Percentiles rank a stretch among this genome's conserved stretches.
These are phyloP conservation scores for Bacterosira constricta DNA, from an alignment of 108 stramenopile species.

Conservation along the genomic window DNA sequence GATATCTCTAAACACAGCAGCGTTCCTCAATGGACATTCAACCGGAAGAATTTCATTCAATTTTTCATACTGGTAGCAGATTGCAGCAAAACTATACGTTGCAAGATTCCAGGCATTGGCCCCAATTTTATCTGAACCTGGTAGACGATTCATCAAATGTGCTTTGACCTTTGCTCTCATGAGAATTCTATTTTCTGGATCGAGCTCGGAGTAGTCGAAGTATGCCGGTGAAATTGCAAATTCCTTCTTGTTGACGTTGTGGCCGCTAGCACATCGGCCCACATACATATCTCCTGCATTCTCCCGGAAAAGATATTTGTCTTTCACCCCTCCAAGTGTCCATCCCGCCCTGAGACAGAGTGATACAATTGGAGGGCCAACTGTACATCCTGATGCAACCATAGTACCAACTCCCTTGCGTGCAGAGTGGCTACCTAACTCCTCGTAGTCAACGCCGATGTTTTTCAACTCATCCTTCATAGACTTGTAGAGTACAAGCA, in stretches of 20 bases:
- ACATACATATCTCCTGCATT: slow-evolving; percentile 30
- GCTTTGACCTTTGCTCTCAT: neutral
- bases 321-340: slow-evolving; percentile 23
- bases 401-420: slow-evolving; percentile 18
- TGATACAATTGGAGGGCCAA: slow-evolving; percentile 22
- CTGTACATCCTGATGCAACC: slow-evolving; percentile 9
- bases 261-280: slow-evolving; percentile 2
- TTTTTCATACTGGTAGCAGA: slow-evolving; percentile 1
- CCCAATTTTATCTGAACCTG: neutral
- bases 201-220: neutral
- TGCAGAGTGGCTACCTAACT: slow-evolving; percentile 24
- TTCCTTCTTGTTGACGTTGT: neutral
- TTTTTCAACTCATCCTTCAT: neutral
- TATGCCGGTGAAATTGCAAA: slow-evolving; percentile 13
- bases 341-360: slow-evolving; percentile 13
- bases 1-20: slow-evolving; percentile 12
- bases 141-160: neutral
- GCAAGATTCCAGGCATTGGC: neutral
- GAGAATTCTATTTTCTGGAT: neutral
- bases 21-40: neutral
- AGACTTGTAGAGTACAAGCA: slow-evolving; percentile 1
- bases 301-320: slow-evolving; percentile 15
- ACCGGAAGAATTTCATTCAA: neutral
- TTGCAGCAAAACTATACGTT: slow-evolving; percentile 6
- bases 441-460: slow-evolving; percentile 10